Percentiles rank a stretch among this genome's conserved stretches.
These are phyloP conservation scores for Sclerotinia trifoliorum DNA, from an alignment of 2,329 filamentous ascomycete genomes.

Conservation along the genomic window DNA sequence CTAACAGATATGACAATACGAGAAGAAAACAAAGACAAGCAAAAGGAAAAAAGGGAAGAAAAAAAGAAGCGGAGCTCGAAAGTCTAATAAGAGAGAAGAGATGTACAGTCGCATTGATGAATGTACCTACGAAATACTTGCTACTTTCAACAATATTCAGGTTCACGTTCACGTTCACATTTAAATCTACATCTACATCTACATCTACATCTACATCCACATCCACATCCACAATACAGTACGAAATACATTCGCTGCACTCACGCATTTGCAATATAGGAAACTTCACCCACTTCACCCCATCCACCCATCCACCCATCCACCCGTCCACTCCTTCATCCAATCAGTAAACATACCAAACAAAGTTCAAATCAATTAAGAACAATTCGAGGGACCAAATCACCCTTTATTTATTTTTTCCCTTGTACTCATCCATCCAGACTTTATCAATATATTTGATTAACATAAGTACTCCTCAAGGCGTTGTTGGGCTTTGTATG, in stretches of 20 bases:
- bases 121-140: background rate
- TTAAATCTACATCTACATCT: too few relatives aligned
- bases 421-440: background rate
- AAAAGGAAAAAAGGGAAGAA: too few relatives aligned
- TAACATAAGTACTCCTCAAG: background rate
- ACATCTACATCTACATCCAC: background rate
- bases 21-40: slow-evolving; percentile 1
- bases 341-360: slow-evolving; percentile 8
- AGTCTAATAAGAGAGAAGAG: background rate
- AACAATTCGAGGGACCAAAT: background rate
- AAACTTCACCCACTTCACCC: slow-evolving; percentile 1
- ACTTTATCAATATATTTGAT: background rate
- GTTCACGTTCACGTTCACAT: background rate
- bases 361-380: background rate
- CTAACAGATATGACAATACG: slow-evolving; percentile 18
- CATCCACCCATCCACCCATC: background rate
- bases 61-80: slow-evolving; percentile 13
- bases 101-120: background rate
- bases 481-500: background rate
- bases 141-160: background rate
- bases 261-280: slow-evolving; percentile 1
- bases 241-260: background rate
- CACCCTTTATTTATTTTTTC: background rate
- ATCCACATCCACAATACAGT: background rate
- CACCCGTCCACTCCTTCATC: background rate